phyloP scores from a whole-genome alignment of 805 yeast species.

The Ogataea trehalophila region DNA sequence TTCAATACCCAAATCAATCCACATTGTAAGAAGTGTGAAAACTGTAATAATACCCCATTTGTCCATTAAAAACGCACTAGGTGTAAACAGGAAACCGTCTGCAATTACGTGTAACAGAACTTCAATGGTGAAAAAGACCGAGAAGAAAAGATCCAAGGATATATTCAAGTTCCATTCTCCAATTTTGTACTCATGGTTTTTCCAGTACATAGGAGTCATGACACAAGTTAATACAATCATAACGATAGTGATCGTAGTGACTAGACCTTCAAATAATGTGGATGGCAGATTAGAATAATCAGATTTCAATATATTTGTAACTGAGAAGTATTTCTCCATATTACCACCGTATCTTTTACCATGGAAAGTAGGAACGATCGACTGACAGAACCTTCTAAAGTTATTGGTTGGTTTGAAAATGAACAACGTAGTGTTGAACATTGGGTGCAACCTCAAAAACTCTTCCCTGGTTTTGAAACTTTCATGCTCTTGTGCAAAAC shows the following conservation, averaged over 20 bases:
- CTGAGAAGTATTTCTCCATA: background rate
- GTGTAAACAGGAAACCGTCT: conserved; percentile 73
- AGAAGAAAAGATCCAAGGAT: conserved; percentile 51
- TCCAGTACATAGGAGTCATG: conserved; percentile 65
- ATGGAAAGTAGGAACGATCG: conserved; percentile 57
- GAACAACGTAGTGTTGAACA: conserved; percentile 59
- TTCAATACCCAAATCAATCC: conserved; percentile 65
- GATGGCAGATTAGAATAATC: background rate
- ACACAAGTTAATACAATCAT: conserved; percentile 68
- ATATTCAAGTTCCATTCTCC: conserved; percentile 54
- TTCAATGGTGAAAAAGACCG: conserved; percentile 56
- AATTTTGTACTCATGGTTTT: conserved; percentile 22
- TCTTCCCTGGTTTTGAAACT: conserved; percentile 29
- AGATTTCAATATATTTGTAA: background rate
- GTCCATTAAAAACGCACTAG: conserved; percentile 70
- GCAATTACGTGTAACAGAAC: conserved; percentile 67
- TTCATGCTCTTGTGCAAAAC: background rate
- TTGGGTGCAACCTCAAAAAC: conserved; percentile 52
- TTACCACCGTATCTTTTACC: conserved; percentile 53
- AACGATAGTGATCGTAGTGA: conserved; percentile 54
- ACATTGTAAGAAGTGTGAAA: conserved; percentile 60
- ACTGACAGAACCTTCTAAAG: conserved; percentile 63
- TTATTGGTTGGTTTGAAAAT: conserved; percentile 58
- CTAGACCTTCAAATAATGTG: conserved; percentile 54
- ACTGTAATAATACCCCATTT: conserved; percentile 77